Evolutionary conservation across 495 filamentous ascomycete genomes (phyloP), one percentile per base, ranked within the genome.

Genomic region (Rhypophila decipiens): DNA sequence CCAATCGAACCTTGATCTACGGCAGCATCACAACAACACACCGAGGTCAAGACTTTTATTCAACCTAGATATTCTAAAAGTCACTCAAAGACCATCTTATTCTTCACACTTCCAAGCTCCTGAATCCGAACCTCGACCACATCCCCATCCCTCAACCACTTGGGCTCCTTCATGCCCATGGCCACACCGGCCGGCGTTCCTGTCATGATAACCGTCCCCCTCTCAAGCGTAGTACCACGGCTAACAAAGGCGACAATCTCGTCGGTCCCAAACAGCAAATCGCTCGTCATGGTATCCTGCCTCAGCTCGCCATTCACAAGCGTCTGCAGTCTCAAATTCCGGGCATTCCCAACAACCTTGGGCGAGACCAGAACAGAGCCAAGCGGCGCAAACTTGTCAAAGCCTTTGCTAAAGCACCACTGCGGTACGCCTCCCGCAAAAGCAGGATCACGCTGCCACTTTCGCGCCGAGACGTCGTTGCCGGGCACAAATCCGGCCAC

Each of bases 51-150:
- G n/a, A n/a, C n/a, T n/a, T n/a, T n/a, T n/a, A n/a, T n/a, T n/a
- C n/a, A n/a, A n/a, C n/a, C n/a, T n/a, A n/a, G n/a, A n/a, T n/a
- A n/a, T n/a, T n/a, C n/a, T n/a, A n/a, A n/a, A n/a, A n/a, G n/a
- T n/a, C n/a, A n/a, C 44, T 47, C 44, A 47, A 39, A 47, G 8
- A 47, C 44, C 24, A 17, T 81, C 73, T 18, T 44, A 18, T 64
- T 71, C 50, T 63, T 56, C 67, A 63, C 10, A 44, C 51, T 29
- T 3, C 51, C 51, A 15, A 54, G 19, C 12, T 19, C 33, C 18
- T 67, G 61, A 47, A 82, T 62, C 58, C 77, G 66, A 7, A 85
- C 79, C 43, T 75, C 71, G 8, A 85, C 80, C 42, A 79, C 73
- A 56, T 83, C 80, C 0, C 75, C 79, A 33, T 75, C 65, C 59